Evolutionary conservation across 352 stramenopile genomes (phyloP).

Genomic region (Phytophthora macrochlamydospora): DNA sequence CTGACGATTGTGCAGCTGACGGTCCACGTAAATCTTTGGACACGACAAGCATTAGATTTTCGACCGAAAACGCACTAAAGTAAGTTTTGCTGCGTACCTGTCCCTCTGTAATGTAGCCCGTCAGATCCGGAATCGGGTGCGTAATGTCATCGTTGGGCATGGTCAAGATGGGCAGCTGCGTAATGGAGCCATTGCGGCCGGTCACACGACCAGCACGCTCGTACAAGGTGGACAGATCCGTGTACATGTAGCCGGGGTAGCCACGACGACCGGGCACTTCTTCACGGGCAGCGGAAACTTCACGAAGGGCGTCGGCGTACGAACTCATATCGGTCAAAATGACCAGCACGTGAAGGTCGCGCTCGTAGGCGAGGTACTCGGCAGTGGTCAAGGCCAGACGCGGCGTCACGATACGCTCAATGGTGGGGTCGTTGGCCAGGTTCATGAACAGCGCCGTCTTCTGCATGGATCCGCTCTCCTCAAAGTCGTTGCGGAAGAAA

Average conservation of each 20-base stretch:
- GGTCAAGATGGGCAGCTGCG: conserved; percentile 98
- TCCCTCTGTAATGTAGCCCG: conserved; percentile 99
- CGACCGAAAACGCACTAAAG: no score
- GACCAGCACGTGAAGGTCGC: conserved; percentile 98
- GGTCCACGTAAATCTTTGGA: conserved; percentile 96
- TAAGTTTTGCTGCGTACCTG: conserved; percentile 63
- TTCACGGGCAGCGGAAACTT: conserved; percentile 94
- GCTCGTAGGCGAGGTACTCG: conserved; percentile 99
- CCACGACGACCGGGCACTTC: conserved; percentile 97
- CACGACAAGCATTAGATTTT: no score
- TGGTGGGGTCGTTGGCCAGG: conserved; percentile 99
- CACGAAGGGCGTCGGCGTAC: conserved; percentile 97
- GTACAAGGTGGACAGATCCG: conserved; percentile 99
- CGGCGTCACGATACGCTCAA: conserved; percentile 99
- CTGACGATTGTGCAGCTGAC: conserved; percentile 98
- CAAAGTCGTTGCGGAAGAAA: conserved; percentile 98
- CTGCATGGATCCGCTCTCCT: conserved; percentile 98
- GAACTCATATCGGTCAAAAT: conserved; percentile 99
- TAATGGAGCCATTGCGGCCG: conserved; percentile 99
- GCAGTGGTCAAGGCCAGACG: conserved; percentile 98
- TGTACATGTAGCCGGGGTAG: conserved; percentile 99
- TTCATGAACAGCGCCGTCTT: conserved; percentile 99
- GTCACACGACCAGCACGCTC: conserved; percentile 97
- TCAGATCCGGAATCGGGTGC: conserved; percentile 99
- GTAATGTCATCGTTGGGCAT: conserved; percentile 99